Evolutionary conservation across 2,329 filamentous ascomycete species (phyloP).

Genomic region (Phyllachora maydis): DNA sequence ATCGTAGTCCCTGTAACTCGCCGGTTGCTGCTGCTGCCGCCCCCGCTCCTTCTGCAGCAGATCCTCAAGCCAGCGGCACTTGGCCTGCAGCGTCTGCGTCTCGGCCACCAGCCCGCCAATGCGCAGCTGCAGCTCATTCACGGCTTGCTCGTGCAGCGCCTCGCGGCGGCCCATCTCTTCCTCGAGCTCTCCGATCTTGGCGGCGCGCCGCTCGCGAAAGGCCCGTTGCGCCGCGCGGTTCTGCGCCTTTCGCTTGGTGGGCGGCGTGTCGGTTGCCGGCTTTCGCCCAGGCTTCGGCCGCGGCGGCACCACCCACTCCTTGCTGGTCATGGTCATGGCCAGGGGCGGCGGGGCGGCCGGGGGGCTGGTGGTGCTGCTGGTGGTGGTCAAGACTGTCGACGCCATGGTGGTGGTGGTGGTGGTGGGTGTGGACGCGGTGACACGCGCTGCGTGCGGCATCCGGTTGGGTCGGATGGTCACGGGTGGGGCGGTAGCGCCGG

Average conservation of each 20-base stretch:
- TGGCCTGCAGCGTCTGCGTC: constrained; percentile 40
- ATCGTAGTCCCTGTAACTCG: too few species aligned
- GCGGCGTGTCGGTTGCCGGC: constrained; percentile 79
- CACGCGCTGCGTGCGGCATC: constrained; percentile 4
- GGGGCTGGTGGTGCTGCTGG: constrained; percentile 16
- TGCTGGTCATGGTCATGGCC: constrained; percentile 42
- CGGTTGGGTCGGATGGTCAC: constrained; percentile 9
- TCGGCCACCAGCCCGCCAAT: constrained; percentile 40
- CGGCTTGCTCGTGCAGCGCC: constrained; percentile 31
- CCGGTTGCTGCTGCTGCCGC: constrained; percentile 1
- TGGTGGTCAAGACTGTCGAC: too few species aligned
- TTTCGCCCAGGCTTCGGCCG: constrained; percentile 82
- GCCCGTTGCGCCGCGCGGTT: constrained; percentile 82
- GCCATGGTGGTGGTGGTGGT: constrained; percentile 22
- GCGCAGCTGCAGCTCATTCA: constrained; percentile 34
- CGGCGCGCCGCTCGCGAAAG: constrained; percentile 72
- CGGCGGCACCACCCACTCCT: constrained; percentile 72
- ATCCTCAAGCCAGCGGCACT: constrained; percentile 40
- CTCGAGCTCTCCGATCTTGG: constrained; percentile 59
- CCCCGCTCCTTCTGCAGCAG: constrained; percentile 36
- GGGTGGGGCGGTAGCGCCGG: constrained; percentile 5
- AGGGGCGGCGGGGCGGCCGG: constrained; percentile 15
- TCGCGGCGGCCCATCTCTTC: constrained; percentile 42
- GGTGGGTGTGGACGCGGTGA: too few species aligned
- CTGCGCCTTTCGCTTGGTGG: constrained; percentile 84